Evolutionary conservation across 2,329 filamentous ascomycete genomes (phyloP), one percentile per base, ranked within the genome.

Genomic region (Aspergillus tanneri): DNA sequence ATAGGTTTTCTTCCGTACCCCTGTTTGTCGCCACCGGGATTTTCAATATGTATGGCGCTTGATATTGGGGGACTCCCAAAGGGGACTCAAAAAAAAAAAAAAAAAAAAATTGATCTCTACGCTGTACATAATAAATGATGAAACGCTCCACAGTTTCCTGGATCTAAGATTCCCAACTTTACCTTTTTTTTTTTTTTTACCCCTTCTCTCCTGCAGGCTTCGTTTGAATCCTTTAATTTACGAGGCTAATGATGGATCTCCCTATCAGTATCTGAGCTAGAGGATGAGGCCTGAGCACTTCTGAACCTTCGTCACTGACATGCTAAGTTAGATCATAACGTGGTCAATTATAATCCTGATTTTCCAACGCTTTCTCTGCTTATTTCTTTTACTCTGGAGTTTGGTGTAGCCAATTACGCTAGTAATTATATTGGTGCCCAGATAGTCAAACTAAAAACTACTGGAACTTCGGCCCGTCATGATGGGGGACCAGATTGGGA

Each of bases 271-370:
- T 27, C 23, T 21, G 44, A 27, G 28, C 32, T 28, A 23, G 14
- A 47, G 21, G 25, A 43, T 51, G 53, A 46, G 53, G 53, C 53
- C 53, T 55, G 53, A 55, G 53, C 53, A 50, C 37, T 22, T 34
- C 30, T 18, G 19, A 34, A 18, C 14, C 19, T 34, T 28, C 23
- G 10, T 38, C 4, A 24, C 24, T 12, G 34, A 28, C 43, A 16
- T 23, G 36, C 22, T 30, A 38, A 38, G 43, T 38, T 30, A 45
- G 43, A 30, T 22, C 19, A 45, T 38, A 45, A 38, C 43, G 43
- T 34, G 32, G 27, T n/a, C 27, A 30, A 24, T 34, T 25, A 30
- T 43, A 37, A n/a, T n/a, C n/a, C 11, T 34, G 23, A 2, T 27
- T 44, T 28, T 18, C 10, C 19, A 12, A 7, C 19, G 9, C 19